Evolutionary conservation across 768 basidiomycete genomes (phyloP).

Genomic region (Cyathus striatus): DNA sequence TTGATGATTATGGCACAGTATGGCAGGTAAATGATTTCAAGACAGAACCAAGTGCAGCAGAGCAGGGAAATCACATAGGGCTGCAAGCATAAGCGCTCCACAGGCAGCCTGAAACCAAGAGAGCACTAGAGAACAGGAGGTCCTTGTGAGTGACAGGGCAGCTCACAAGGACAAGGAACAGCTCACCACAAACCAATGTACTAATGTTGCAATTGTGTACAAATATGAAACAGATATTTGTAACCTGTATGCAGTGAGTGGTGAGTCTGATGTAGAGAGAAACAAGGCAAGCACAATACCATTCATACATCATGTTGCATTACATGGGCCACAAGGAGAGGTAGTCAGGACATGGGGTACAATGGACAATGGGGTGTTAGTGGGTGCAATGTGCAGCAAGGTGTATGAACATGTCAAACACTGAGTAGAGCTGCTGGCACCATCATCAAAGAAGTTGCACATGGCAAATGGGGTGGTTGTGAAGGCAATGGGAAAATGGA

Average conservation of each 20-base stretch:
- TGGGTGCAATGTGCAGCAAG: constrained; percentile 15
- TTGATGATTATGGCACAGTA: neutral
- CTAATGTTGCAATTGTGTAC: constrained; percentile 1
- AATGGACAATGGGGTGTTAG: constrained; percentile 25
- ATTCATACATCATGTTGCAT: constrained; percentile 13
- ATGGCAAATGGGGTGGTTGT: constrained; percentile 26
- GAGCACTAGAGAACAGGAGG: constrained; percentile 4
- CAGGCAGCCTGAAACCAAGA: constrained; percentile 7
- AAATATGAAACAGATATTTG: constrained; percentile 2
- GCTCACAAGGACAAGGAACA: constrained; percentile 5
- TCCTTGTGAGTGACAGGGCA: constrained; percentile 1
- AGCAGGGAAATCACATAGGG: constrained; percentile 18
- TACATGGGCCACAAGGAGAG: constrained; percentile 11
- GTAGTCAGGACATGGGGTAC: constrained; percentile 9
- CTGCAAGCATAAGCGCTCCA: constrained; percentile 10
- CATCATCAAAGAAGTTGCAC: constrained; percentile 13
- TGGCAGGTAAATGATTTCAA: neutral
- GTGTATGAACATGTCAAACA: constrained; percentile 9
- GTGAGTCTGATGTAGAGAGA: neutral
- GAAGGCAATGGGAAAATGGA: constrained; percentile 11
- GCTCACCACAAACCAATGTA: neutral
- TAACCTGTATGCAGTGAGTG: constrained; percentile 6
- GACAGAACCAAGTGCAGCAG: neutral
- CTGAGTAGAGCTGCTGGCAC: constrained; percentile 4
- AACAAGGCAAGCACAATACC: constrained; percentile 6